Evolutionary conservation across 2,329 filamentous ascomycete species (phyloP), one percentile per base, ranked within the genome.

Genomic region (Talaromyces marneffei): DNA sequence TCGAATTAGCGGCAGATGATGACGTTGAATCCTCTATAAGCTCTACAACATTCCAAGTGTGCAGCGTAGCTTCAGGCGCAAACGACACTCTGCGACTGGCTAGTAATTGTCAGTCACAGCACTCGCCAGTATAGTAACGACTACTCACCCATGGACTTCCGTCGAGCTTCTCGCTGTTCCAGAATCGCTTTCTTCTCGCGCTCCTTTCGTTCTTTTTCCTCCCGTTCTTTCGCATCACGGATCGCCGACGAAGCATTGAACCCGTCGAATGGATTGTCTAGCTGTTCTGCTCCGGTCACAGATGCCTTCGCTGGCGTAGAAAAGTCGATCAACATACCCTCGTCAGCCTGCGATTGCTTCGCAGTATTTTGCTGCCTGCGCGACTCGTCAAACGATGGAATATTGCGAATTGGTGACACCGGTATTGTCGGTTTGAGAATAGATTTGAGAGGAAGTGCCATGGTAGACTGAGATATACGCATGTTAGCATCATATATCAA

Each of bases 1-100:
- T 91, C 10, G 87, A 86, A 65, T 93, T 90, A 0, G 89, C 89
- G 7, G 84, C 82, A 6, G 86, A 88, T 10, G 86, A 87, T 14
- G 88, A 89, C 1, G 92, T 95, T 20, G 91, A 91, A 72, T 97
- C 92, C 70, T 92, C 91, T 72, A 87, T 83, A 65, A 92, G 89
- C 70, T 97, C 93, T 48, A 97, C 85, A 60, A 94, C 92, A 71
- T 97, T 92, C 83, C 96, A 97, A 0, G 94, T 99, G 73, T 99
- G 94, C 37, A 99, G 82, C 3, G 94, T 99, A 12, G 94, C 94
- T 77, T 99, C 94, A 1, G 94, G 94, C 4, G 94, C 94, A 75
- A 99, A 99, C 0, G 93, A 97, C 35, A 99, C 94, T 71, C 94
- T 87, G 70, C 94, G 87, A 73, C 94, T 96, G 53, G 93, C 84